Conservation (phyloP, 2,329 filamentous ascomycete species). For the Verticillium dahliae region DNA sequence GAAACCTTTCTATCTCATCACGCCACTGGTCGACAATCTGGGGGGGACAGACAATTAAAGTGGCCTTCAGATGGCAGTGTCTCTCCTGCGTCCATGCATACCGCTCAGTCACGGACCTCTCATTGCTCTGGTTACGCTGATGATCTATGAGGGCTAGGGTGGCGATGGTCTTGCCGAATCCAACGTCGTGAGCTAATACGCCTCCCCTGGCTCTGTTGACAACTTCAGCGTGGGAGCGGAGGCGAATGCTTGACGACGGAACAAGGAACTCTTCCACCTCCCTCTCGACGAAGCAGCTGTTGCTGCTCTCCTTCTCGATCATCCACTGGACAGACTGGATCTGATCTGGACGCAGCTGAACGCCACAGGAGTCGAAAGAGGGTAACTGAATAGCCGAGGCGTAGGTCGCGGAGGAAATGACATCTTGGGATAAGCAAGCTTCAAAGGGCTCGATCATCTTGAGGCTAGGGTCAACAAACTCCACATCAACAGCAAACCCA, state of each 20-base stretch:
- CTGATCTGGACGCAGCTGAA: slow-evolving; percentile 15
- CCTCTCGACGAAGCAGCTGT: slow-evolving; percentile 22
- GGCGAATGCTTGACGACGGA: slow-evolving; percentile 22
- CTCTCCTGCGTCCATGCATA: background rate
- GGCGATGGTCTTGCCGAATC: slow-evolving; percentile 37
- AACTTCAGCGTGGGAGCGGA: slow-evolving; percentile 22
- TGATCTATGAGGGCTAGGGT: slow-evolving; percentile 28
- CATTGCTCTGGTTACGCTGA: slow-evolving; percentile 13
- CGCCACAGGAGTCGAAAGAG: slow-evolving; percentile 8
- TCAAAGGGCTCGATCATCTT: slow-evolving; percentile 18
- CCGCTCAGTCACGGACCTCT: slow-evolving; percentile 12
- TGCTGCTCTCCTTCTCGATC: slow-evolving; percentile 12
- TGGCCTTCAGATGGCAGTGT: slow-evolving; percentile 21
- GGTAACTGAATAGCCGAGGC: slow-evolving; percentile 1
- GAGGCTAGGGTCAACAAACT: slow-evolving; percentile 5
- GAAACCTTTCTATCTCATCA: slow-evolving; percentile 23
- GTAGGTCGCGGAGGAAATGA: background rate
- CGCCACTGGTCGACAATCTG: slow-evolving; percentile 34
- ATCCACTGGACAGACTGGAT: slow-evolving; percentile 17
- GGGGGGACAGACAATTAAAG: slow-evolving; percentile 30
- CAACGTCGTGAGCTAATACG: slow-evolving; percentile 35
- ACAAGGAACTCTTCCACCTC: slow-evolving; percentile 31
- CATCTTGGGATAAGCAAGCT: slow-evolving; percentile 14
- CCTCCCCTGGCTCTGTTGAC: slow-evolving; percentile 24
- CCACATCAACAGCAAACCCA: slow-evolving; percentile 1